Evolutionary conservation across 805 yeast species (phyloP).

Genomic region (Lachancea meyersii): DNA sequence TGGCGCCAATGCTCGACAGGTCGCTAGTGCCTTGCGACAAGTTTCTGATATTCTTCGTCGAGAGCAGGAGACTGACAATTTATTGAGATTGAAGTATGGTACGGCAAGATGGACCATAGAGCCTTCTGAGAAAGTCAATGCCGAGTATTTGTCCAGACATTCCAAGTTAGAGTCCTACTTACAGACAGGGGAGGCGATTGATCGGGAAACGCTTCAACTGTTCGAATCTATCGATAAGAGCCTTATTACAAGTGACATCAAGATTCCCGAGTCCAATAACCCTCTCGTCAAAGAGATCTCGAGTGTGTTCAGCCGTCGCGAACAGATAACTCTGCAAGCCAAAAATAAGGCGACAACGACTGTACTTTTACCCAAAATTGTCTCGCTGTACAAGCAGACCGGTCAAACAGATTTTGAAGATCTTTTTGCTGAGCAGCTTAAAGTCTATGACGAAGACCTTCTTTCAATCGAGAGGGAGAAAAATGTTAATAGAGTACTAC

Average conservation of each 20-base stretch:
- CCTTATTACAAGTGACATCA: constrained; percentile 37
- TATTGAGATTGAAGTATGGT: constrained; percentile 48
- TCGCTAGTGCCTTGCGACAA: constrained; percentile 39
- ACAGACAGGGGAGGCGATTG: constrained; percentile 56
- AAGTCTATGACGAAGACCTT: constrained; percentile 46
- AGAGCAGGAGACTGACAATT: constrained; percentile 52
- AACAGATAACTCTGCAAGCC: constrained; percentile 34
- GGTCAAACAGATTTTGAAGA: constrained; percentile 35
- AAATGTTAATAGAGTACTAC: constrained; percentile 35
- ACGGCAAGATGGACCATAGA: constrained; percentile 48
- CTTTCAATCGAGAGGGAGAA: constrained; percentile 40
- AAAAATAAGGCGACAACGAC: constrained; percentile 42
- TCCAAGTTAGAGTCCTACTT: constrained; percentile 44
- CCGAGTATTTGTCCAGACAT: constrained; percentile 36
- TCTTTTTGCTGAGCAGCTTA: constrained; percentile 39
- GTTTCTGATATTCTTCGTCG: constrained; percentile 41
- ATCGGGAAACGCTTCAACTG: constrained; percentile 43
- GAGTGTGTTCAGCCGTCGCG: constrained; percentile 32
- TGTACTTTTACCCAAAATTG: constrained; percentile 47
- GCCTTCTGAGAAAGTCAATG: constrained; percentile 41
- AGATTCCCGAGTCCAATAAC: constrained; percentile 28
- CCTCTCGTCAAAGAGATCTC: constrained; percentile 33
- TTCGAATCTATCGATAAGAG: constrained; percentile 43
- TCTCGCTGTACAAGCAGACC: constrained; percentile 40
- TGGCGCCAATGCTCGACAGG: constrained; percentile 40